Conservation (phyloP, 139 green algal genomes). For the Tetradesmus obliquus region DNA sequence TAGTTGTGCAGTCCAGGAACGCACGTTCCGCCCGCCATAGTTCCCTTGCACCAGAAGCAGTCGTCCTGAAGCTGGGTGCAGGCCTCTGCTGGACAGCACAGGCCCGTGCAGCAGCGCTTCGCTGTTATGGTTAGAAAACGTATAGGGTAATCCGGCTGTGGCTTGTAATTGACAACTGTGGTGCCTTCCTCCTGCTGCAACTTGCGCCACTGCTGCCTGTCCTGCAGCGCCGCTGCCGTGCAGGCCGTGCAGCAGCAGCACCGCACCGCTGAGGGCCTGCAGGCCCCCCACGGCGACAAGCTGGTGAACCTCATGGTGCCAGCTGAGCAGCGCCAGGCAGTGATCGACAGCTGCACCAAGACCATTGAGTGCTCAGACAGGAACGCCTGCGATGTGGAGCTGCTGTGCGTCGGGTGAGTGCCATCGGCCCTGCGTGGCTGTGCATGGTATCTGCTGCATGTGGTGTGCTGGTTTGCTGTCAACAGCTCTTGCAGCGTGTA, state of each 20-base stretch:
- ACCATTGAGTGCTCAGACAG: conserved; percentile 87
- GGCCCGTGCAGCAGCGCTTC: background rate
- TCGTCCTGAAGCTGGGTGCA: background rate
- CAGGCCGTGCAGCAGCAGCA: conserved; percentile 24
- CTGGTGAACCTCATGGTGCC: conserved; percentile 87
- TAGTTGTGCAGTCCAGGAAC: background rate
- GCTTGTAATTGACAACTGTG: too few relatives aligned
- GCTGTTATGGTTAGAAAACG: too few relatives aligned
- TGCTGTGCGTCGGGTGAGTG: conserved; percentile 82
- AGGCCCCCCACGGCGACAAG: conserved; percentile 84
- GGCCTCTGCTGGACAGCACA: background rate
- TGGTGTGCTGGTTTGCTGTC: background rate
- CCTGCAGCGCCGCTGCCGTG: conserved; percentile 27
- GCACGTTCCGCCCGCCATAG: background rate
- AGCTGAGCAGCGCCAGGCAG: conserved; percentile 61
- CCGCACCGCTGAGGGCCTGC: conserved; percentile 61
- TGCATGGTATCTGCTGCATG: background rate
- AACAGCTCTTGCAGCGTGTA: too few relatives aligned
- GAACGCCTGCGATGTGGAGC: conserved; percentile 94
- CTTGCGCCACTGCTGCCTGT: background rate
- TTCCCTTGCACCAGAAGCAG: background rate
- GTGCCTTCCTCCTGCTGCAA: background rate
- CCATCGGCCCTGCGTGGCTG: background rate
- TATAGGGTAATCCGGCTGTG: too few relatives aligned
- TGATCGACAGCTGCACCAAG: conserved; percentile 69